Base-by-base conservation (phyloP, 495 filamentous ascomycete species). In the Talaromyces trachyspermus region DNA sequence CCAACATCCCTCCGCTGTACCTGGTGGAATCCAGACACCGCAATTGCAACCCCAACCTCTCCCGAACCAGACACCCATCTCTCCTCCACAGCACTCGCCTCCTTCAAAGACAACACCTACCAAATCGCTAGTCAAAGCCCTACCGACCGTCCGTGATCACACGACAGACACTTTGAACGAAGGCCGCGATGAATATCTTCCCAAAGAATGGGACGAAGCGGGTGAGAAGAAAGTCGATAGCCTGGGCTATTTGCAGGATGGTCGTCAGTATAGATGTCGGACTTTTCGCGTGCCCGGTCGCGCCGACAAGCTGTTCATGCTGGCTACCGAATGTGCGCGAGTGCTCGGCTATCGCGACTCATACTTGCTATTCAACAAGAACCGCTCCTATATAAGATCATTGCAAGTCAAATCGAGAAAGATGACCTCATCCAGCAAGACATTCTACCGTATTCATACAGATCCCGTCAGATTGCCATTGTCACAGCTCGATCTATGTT, bases 401-500 rank as follows among this genome's bases (percentile, higher is more conserved):
- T 99, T 54, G 92, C 94, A 20, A 90, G 83, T 14, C 92, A 99
- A 65, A 68, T 83, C 4, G 92, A 99, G 65, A 99, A 97, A 69
- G 92, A 97, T 57, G 89, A 97, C 61, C 70, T 99, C 5, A 96
- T 99, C 27, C 73, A 82, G 47, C 89, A 97, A 65, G 92, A 96
- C 57, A 89, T 97, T 44, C 69, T 99, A 23, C 94, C 94, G 0
- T 99, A 97, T 65, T 97, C 92, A 18, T 99, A 99, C 57, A 80
- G 94, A 17, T 99, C 92, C 5, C 84, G 92, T 32, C 92, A 99
- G 66, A 99, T 97, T 49, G 94, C 92, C 20, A 97, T 99, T 49
- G 92, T 99, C 23, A 96, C 92, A 3, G 92, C 92, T n/a, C 83
- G 86, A 51, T 96, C 92, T 38, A 99, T 99, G 92, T 99, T 97